Percentiles rank a stretch among this genome's conserved stretches.
Conservation (phyloP, 2,329 filamentous ascomycete genomes). For the Ophidiomyces ophidiicola region DNA sequence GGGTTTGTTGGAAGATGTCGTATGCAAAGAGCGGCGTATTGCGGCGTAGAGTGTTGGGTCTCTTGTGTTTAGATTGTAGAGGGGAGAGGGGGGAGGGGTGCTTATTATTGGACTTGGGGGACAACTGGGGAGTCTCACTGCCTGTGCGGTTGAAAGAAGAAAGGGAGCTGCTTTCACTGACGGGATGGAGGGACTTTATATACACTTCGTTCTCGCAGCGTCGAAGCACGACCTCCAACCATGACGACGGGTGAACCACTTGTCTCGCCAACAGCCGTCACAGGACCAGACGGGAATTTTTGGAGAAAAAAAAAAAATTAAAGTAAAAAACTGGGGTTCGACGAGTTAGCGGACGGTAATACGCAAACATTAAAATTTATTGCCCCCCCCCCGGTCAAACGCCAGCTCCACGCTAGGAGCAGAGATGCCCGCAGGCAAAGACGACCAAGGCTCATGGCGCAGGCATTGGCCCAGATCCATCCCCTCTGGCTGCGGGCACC, state of each 20-base stretch:
- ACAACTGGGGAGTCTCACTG: background rate
- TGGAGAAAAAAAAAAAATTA: no score
- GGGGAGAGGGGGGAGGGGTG: no score
- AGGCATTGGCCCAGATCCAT: background rate
- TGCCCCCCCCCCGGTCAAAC: background rate
- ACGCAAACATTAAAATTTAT: background rate
- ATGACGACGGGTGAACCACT: no score
- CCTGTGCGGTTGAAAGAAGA: background rate
- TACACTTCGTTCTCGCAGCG: background rate
- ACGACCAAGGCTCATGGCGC: background rate
- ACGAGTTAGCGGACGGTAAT: background rate
- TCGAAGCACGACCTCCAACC: background rate
- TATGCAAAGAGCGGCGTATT: background rate
- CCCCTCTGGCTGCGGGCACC: no score
- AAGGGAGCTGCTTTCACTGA: background rate
- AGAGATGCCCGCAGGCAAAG: background rate
- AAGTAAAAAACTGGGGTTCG: conserved; percentile 1
- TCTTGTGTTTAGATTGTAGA: background rate
- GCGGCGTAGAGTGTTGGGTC: background rate
- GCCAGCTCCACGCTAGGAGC: background rate
- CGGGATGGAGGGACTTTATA: conserved; percentile 2
- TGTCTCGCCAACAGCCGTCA: conserved; percentile 5
- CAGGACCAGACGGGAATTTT: conserved; percentile 8
- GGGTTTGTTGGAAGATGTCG: background rate
- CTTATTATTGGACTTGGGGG: background rate